Base-by-base conservation (phyloP, 1,284 basidiomycete species). In the Earliella scabrosa region DNA sequence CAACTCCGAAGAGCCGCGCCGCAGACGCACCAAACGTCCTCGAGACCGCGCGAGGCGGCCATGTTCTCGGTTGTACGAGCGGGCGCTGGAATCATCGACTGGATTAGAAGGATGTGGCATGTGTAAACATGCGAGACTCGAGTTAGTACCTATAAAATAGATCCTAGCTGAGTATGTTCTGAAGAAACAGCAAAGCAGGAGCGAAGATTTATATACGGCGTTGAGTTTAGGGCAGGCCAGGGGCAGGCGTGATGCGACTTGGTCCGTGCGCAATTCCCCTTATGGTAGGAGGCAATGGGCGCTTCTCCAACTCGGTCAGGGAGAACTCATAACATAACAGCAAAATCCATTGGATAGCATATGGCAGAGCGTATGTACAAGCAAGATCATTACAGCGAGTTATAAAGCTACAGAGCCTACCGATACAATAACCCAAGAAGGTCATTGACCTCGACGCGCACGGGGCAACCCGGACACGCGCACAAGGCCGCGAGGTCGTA, bases 161-260 rank as follows among this genome's bases (percentile, higher is more conserved):
- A 90, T 90, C 88, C 88, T 89, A 82, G 81, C 80, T 87, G 87
- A 90, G 88, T 90, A 90, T 90, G 88, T 88, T 89, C 87, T 86
- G 59, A 77, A 66, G 82, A 79, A 77, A 70, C 68, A 57, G 27
- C 0, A 39, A 27, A 55, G 50, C 58, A 52, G 23, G 45, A 58
- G 1, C 11, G 36, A 3, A n/a, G 61, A 58, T 9, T 70, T 82
- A 71, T 83, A 82, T 81, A 78, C 34, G 20, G 46, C 9, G 24
- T 7, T 29, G 10, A 29, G 60, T 69, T 70, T 63, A 71, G 70
- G 70, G 66, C 66, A 63, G 67, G 66, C 39, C 45, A 24, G 36
- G 70, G 70, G 66, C 66, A 63, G 67, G 66, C 39, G 48, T 29
- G 36, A 32, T n/a, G 14, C 9, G 24, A n/a, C 26, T 16, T 59